Base-by-base conservation (phyloP, 202 grass and related monocot species). In the Elaeis oleifera region DNA sequence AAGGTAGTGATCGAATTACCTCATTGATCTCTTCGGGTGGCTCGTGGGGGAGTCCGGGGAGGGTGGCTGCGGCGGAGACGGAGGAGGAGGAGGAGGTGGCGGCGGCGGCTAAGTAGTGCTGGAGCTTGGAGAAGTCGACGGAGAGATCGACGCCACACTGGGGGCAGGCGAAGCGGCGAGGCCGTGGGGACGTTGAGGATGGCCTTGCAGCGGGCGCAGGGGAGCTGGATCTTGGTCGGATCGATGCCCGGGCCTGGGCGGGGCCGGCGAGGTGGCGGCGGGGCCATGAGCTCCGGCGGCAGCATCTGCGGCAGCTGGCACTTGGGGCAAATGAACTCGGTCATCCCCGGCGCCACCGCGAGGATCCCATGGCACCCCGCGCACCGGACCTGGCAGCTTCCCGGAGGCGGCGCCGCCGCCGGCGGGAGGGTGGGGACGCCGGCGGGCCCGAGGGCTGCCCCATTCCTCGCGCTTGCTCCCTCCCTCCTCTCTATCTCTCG, bases 301-400 rank as follows among this genome's bases (percentile, higher is more conserved):
- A 99, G 88, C 63, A 82, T 79, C 69, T 99, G 88, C 53, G 85
- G 84, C 44, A 94, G 84, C 50, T 85, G 68, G 63, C 94, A 99
- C 77, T 79, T 89, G 74, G 94, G 94, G 77, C 94, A 99, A 68
- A 94, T 86, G 82, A 99, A 99, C 82, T 94, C 84, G 2, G 80
- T 84, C 80, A 99, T 86, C 72, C 94, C 88, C 4, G 88, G 75
- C 23, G 69, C 88, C 23, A 99, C 94, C 56, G 82, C 75, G 15
- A 99, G 85, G 18, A 94, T 73, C 44, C 70, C 85, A 28, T 81
- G 80, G 67, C 94, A 99, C 27, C 88, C 94, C 6, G 88, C 88
- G 70, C 94, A 99, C 49, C 82, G 88, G 27, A 99, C 94, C 82
- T 95, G 80, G 2, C 84, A 66, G 24, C 68, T 56, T 14, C 69